Base-by-base conservation (phyloP, 2,329 filamentous ascomycete species). In the Ophiocordyceps camponoti-saundersi region DNA sequence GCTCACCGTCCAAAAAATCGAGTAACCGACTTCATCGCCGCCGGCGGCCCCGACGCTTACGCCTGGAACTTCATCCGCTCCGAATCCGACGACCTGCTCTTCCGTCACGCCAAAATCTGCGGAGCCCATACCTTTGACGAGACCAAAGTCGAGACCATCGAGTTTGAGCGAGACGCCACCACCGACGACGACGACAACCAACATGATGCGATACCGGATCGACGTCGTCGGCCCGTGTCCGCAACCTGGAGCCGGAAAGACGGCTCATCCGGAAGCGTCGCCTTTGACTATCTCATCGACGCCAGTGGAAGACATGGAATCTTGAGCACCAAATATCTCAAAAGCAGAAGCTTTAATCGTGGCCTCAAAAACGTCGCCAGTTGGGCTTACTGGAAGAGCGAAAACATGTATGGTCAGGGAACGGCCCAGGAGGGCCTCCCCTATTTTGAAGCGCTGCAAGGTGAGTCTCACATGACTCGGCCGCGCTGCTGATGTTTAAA, bases 271-370 rank as follows among this genome's bases (percentile, higher is more conserved):
- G 69, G 70, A 13, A 53, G 47, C 1, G 67, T 73, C 46, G 53
- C 48, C 1, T 72, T 72, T 48, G 56, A 72, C 5, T 73, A 71
- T 47, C 43, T 74, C 18, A 54, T 74, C 1, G 70, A 75, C 54
- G 71, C 70, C 0, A 67, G 60, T 45, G 71, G 71, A 3, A 60
- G 71, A 13, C 50, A 49, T 1, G 70, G 70, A 3, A 44, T 74
- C 3, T 20, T 73, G 12, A 64, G 57, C 44, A 73, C 67, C 20
- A 70, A 69, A 51, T 72, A 73, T 50, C 47, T 68, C 22, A 71
- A 70, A 56, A 70, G 70, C 51, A 63, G 71, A 1, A 58, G 55
- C 4, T 68, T 59, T 51, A 75, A 73, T 52, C 50, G 67, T 39
- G 65, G 60, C 0, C 57, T 73, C 20, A 72, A 72, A 57, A 74